Percentiles rank a stretch among this genome's conserved stretches.
phyloP scores from a whole-genome alignment of 164 flowering plant species.

The Pachysandra terminalis region DNA sequence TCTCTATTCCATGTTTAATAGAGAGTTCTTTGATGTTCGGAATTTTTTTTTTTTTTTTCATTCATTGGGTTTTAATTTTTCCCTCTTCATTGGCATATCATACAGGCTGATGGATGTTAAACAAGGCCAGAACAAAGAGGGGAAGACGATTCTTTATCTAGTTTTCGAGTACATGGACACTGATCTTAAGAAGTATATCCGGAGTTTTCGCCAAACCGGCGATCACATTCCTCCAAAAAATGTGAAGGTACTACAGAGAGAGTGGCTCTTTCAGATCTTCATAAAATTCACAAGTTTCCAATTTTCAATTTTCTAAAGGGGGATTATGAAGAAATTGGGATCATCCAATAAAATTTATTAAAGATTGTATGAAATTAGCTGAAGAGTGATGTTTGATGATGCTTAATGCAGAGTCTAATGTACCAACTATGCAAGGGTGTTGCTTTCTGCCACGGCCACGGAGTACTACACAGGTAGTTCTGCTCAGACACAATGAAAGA shows the following conservation, averaged over 20 bases:
- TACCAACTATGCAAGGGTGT: constrained; percentile 96
- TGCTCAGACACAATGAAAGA: too few species aligned
- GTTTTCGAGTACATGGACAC: constrained; percentile 97
- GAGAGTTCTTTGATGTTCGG: too few species aligned
- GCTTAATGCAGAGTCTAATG: constrained; percentile 62
- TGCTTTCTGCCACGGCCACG: constrained; percentile 90
- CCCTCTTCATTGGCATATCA: background rate
- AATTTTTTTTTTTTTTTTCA: background rate
- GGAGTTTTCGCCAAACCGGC: constrained; percentile 58
- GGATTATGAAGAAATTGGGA: too few species aligned
- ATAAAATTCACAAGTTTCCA: too few species aligned
- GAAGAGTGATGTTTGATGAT: background rate
- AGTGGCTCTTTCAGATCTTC: too few species aligned
- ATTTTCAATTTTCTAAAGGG: too few species aligned
- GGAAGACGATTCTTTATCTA: constrained; percentile 83
- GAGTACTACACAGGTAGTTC: constrained; percentile 79
- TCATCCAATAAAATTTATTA: too few species aligned
- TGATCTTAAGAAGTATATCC: constrained; percentile 83
- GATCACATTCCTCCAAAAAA: constrained; percentile 40
- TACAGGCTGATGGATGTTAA: constrained; percentile 81
- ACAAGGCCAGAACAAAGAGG: constrained; percentile 89
- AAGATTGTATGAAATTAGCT: too few species aligned
- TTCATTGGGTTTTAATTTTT: background rate
- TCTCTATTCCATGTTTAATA: too few species aligned
- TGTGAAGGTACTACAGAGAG: constrained; percentile 55